These are phyloP conservation scores for Tetrapisispora fleetii DNA, from an alignment of 805 yeast species.

Conservation along the genomic window DNA sequence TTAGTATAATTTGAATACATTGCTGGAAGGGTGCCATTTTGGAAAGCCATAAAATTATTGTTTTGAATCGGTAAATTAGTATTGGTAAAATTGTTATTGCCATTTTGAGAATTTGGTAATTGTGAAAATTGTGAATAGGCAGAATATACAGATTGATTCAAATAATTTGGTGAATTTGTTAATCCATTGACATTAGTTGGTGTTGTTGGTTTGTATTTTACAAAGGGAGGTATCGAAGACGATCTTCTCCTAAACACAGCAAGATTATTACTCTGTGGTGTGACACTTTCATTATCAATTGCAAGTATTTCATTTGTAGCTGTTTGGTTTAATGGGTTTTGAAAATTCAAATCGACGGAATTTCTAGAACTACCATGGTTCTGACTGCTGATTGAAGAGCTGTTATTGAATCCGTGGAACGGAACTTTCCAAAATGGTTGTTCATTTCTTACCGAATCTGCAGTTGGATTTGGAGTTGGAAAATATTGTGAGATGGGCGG, in stretches of 20 bases:
- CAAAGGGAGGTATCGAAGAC: constrained; percentile 21
- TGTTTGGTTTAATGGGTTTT: not conserved
- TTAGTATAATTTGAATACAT: constrained; percentile 3
- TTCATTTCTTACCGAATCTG: constrained; percentile 1
- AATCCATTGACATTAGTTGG: constrained; percentile 9
- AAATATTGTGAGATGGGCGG: constrained; percentile 28
- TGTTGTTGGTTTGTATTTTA: constrained; percentile 15
- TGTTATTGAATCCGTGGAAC: constrained; percentile 22
- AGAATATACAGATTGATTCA: constrained; percentile 13
- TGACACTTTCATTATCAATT: constrained; percentile 1
- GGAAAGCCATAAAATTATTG: not conserved
- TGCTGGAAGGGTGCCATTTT: not conserved
- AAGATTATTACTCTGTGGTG: not conserved
- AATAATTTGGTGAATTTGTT: constrained; percentile 4
- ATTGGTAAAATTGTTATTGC: not conserved
- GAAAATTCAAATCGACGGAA: constrained; percentile 22
- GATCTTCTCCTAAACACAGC: constrained; percentile 13
- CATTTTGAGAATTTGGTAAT: constrained; percentile 7
- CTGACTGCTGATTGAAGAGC: constrained; percentile 1
- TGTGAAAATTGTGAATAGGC: constrained; percentile 21
- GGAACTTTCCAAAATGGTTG: constrained; percentile 32
- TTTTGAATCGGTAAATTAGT: not conserved
- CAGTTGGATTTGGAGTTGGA: constrained; percentile 7
- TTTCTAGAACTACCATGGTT: constrained; percentile 15
- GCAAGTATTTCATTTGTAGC: not conserved